Percentiles rank a stretch among this genome's conserved stretches.
phyloP scores from a whole-genome alignment of 2,329 filamentous ascomycete genomes.

The Xylaria sp. region DNA sequence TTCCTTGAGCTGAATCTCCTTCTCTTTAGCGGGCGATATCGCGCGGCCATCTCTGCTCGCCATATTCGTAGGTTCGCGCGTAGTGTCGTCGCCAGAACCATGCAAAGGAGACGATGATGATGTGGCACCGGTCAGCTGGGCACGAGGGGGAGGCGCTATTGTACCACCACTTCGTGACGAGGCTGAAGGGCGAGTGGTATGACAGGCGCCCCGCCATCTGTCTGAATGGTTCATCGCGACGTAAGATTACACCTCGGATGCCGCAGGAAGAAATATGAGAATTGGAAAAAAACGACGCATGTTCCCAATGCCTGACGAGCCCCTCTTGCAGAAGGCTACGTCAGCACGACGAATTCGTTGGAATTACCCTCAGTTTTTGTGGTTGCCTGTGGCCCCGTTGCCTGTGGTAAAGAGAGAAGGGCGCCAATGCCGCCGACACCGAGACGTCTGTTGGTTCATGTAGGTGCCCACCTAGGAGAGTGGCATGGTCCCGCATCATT shows the following conservation, averaged over 20 bases:
- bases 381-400: not conserved
- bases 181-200: slow-evolving; percentile 37
- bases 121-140: slow-evolving; percentile 41
- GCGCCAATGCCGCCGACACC: too few relatives aligned
- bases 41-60: slow-evolving; percentile 26
- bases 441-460: not conserved
- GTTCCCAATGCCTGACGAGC: slow-evolving; percentile 3
- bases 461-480: not conserved
- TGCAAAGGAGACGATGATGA: slow-evolving; percentile 38
- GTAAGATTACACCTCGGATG: slow-evolving; percentile 16
- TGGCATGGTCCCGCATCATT: not conserved
- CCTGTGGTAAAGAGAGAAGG: not conserved
- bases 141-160: slow-evolving; percentile 46
- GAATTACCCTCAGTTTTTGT: not conserved
- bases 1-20: slow-evolving; percentile 42
- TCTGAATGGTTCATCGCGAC: slow-evolving; percentile 46
- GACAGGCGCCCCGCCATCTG: slow-evolving; percentile 45
- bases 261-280: slow-evolving; percentile 9
- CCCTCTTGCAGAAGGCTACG: slow-evolving; percentile 14
- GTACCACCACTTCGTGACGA: slow-evolving; percentile 36
- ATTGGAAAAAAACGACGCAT: slow-evolving; percentile 16
- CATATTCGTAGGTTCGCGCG: slow-evolving; percentile 25
- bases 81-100: slow-evolving; percentile 33
- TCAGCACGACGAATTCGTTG: slow-evolving; percentile 5
- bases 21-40: slow-evolving; percentile 29